phyloP scores from a whole-genome alignment of 352 stramenopile species.

The Phytophthora lateralis region DNA sequence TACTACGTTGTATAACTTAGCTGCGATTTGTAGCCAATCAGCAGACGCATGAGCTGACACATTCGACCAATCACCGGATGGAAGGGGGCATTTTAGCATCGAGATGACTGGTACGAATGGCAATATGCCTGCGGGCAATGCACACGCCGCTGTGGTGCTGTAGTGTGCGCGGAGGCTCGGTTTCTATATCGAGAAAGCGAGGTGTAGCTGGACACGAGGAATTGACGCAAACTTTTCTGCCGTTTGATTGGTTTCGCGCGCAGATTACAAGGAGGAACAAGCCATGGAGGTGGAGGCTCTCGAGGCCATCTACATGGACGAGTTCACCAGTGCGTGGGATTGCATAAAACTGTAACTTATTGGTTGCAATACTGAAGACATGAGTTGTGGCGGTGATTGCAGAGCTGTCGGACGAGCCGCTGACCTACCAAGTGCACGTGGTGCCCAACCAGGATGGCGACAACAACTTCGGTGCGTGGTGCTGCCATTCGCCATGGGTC shows the following conservation, averaged over 20 bases:
- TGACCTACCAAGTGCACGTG: conserved; percentile 79
- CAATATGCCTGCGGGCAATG: conserved; percentile 6
- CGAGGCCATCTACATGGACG: conserved; percentile 91
- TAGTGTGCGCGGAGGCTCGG: not conserved
- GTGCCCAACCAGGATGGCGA: conserved; percentile 86
- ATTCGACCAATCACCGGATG: conserved; percentile 43
- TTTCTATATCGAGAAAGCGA: conserved; percentile 3
- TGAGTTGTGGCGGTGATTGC: conserved; percentile 7
- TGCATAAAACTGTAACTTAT: conserved; percentile 1
- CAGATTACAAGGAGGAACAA: conserved; percentile 90
- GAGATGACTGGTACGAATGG: conserved; percentile 71
- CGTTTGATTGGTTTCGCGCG: conserved; percentile 12
- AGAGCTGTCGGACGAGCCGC: conserved; percentile 82
- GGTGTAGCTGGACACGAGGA: not conserved
- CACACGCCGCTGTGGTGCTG: not conserved
- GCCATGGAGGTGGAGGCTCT: conserved; percentile 90
- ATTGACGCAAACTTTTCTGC: conserved; percentile 1
- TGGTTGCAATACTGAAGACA: conserved; percentile 3
- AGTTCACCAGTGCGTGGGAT: conserved; percentile 76
- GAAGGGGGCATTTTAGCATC: conserved; percentile 29
- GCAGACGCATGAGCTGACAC: not conserved
- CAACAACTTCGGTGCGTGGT: conserved; percentile 73
- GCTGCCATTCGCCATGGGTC: not conserved
- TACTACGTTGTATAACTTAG: not conserved
- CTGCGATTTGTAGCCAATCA: conserved; percentile 39